Evolutionary conservation across 306 rosid genomes (phyloP), one percentile per base, ranked within the genome.

Genomic region (Quercus agrifolia): DNA sequence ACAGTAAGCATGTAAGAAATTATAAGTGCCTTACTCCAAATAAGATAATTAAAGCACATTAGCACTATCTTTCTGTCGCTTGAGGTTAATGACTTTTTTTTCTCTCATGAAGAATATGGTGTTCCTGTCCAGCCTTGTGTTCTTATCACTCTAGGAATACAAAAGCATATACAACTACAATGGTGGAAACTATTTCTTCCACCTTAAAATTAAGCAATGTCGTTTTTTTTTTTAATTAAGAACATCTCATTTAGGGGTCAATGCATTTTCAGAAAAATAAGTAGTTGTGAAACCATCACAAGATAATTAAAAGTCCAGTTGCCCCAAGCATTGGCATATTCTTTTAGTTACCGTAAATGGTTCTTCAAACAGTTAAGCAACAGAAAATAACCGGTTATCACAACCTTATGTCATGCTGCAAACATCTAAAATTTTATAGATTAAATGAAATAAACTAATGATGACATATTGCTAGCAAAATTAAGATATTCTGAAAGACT

Each of bases 21-120:
- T 21, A 21, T 12, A 35, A 7, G 30, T 74, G 49, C 62, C 81
- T 71, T 52, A 14, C 66, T 57, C 75, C 72, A 56, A 70, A 77
- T 12, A 30, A 14, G 25, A 3, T 66, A 66, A 31, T 66, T 31
- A 17, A 28, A 33, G 46, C 71, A 66, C 71, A 3, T 3, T 10
- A 66, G 1, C 13, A 57, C 71, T 17, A 41, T 31, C 19, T 18
- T 17, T 15, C 23, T 5, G 4, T 33, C 23, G 1, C 71, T 18
- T 20, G 0, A 9, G 23, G 13, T 8, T 66, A 30, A 27, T 33
- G 25, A 66, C 21, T 4, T 58, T 8, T n/a, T 19, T n/a, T 9
- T 41, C 51, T 44, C 12, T 44, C 51, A 8, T 44, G 12, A 44
- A 44, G 51, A 44, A 44, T 44, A 44, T 44, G 13, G 63, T 20